Conservation (phyloP, 768 basidiomycete species). For the Podaxis sp. region DNA sequence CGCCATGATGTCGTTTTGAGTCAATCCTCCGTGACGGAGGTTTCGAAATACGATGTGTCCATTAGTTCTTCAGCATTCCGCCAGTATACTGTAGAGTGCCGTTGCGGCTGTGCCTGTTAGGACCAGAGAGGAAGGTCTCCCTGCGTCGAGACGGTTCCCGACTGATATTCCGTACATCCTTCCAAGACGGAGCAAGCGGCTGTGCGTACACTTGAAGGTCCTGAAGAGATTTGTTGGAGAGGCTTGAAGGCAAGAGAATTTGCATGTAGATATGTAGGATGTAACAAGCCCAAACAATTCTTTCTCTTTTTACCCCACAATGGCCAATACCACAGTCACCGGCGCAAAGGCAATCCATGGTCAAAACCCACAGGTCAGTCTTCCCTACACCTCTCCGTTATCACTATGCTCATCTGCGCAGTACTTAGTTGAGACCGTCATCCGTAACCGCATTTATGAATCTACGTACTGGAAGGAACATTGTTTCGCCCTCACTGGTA, state of each 20-base stretch:
- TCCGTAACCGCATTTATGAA: constrained; percentile 95
- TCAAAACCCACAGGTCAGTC: constrained; percentile 86
- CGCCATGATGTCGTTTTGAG: neutral
- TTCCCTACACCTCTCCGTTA: neutral
- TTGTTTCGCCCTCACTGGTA: constrained; percentile 94
- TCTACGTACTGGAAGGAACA: constrained; percentile 97
- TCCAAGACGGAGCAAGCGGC: too few relatives aligned
- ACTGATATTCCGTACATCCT: too few relatives aligned
- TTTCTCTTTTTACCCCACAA: constrained; percentile 24
- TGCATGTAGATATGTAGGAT: neutral
- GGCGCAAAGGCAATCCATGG: constrained; percentile 92
- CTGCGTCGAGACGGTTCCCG: too few relatives aligned
- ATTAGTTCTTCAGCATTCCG: neutral
- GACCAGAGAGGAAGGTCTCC: too few relatives aligned
- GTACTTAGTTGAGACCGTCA: constrained; percentile 95
- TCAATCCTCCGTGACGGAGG: neutral
- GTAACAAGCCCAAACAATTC: constrained; percentile 10
- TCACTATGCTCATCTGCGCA: constrained; percentile 28
- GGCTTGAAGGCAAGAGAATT: neutral
- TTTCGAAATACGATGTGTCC: neutral
- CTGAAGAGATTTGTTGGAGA: neutral
- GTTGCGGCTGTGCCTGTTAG: too few relatives aligned
- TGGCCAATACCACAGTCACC: constrained; percentile 91
- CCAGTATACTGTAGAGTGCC: neutral
- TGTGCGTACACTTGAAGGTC: neutral